Base-by-base conservation (phyloP, 2,329 filamentous ascomycete genomes). In the Rhynchosporium agropyri region DNA sequence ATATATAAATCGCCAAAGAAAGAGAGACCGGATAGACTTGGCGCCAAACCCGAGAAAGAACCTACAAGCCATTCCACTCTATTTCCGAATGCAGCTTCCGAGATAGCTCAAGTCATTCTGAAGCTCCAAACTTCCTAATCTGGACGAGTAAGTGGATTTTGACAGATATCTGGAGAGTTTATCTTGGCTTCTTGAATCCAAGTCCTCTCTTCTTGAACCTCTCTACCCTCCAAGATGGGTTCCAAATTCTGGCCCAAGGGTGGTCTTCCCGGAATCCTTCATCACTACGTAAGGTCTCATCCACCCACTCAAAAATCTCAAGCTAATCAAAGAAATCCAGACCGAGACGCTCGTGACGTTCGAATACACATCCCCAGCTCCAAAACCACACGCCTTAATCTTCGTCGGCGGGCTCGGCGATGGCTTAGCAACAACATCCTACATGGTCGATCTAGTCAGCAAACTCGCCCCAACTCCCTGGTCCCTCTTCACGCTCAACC, bases 401-500 rank as follows among this genome's bases (percentile, higher is more conserved):
- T 84, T 80, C 75, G 74, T 84, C 62, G 81, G 80, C 60, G 83
- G 83, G 46, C 77, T 85, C 5, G 77, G 77, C 56, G 83, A 84
- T 69, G 81, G 80, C 33, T 75, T 81, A 31, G 77, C 80, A 50
- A 79, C 78, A 12, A 79, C 82, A 9, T 68, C 74, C 3, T 85
- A 84, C 72, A 80, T 81, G 2, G 68, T 76, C 56, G 68, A 74
- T 6, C 75, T 85, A 60, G 78, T 81, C 3, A 60, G 71, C 28
- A 67, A 74, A 0, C 75, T 84, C 46, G 68, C 71, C 28, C 67
- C 69, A 42, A 75, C 73, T 2, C 67, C 68, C 62, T 76, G 75
- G 26, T 79, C 79, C 0, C 68, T 78, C 20, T 76, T 76, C 68
- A 70, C 73, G 38, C 55, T 76, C 31, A 76, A 69, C 49, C 80